Evolutionary conservation across 2,329 filamentous ascomycete species (phyloP), one percentile per base, ranked within the genome.

Genomic region (Colletotrichum neosansevieriae): DNA sequence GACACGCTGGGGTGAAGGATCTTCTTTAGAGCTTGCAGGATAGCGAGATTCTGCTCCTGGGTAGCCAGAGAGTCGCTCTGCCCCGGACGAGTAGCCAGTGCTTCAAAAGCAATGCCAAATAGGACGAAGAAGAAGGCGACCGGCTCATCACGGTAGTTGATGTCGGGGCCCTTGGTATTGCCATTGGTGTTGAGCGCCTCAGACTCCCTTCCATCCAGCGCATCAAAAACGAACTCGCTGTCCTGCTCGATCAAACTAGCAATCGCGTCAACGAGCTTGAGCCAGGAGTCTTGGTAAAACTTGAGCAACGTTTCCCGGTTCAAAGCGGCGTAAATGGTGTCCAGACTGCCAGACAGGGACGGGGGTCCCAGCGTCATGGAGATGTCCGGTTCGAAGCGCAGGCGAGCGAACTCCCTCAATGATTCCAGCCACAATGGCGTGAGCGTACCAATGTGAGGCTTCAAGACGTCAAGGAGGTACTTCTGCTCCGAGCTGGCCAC

Each of bases 71-170:
- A 84, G 72, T 92, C 90, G 38, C 82, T 83, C 56, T 87, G 85
- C 21, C 88, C 87, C 5, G 92, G 91, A 53, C 94, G 90, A 6
- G 93, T 94, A 7, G 95, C 95, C 21, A 99, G 87, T 17, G 97
- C 95, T 80, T 99, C 97, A 73, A 99, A 98, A 0, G 95, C 94
- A 65, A 99, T 91, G 11, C 96, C 96, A 74, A 98, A 99, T 0
- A 99, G 86, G 13, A 99, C 95, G 75, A 99, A 99, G 83, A 99
- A 99, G 85, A 99, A 99, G 0, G 96, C 96, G 1, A 98, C 94
- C 0, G 96, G 96, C 77, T 99, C 96, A 75, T 98, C 95, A 54
- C 96, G 92, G 77, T 99, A 99, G 79, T 98, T 98, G 81, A 99
- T 98, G 72, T 95, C 93, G 56, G 90, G 86, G 3, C 86, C 87